Conservation (phyloP, 2,329 filamentous ascomycete genomes). For the Penicillium olsonii region DNA sequence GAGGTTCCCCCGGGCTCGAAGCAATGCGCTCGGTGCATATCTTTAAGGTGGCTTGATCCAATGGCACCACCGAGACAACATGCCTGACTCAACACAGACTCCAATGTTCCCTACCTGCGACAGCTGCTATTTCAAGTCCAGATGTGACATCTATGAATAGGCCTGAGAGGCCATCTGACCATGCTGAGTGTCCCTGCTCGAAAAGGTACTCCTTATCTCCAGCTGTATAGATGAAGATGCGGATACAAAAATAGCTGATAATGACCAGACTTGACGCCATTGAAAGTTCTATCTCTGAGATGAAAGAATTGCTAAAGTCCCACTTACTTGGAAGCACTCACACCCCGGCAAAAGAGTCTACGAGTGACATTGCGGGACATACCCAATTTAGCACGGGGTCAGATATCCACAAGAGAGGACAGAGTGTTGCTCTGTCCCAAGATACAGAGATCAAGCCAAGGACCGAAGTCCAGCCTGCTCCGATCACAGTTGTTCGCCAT, state of each 20-base stretch:
- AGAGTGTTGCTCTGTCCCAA: neutral
- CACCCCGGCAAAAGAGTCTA: neutral
- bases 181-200: neutral
- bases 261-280: constrained; percentile 4
- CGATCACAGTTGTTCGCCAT: constrained; percentile 12
- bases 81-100: neutral
- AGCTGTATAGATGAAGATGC: neutral
- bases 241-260: neutral
- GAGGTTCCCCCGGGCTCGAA: constrained; percentile 9
- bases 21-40: constrained; percentile 12
- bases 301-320: constrained; percentile 10
- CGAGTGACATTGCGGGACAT: neutral
- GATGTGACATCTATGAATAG: neutral
- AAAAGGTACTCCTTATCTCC: neutral
- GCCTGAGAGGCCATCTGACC: neutral
- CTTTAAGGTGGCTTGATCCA: constrained; percentile 1
- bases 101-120: constrained; percentile 10
- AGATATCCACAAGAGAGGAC: constrained; percentile 3
- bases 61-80: neutral
- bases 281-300: constrained; percentile 2
- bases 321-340: neutral
- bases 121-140: constrained; percentile 3
- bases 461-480: constrained; percentile 8
- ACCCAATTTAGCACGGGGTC: neutral
- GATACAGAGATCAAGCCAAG: neutral